Percentiles rank a stretch among this genome's conserved stretches.
phyloP scores from a whole-genome alignment of 129 eudicot species.

The Sambucus nigra region DNA sequence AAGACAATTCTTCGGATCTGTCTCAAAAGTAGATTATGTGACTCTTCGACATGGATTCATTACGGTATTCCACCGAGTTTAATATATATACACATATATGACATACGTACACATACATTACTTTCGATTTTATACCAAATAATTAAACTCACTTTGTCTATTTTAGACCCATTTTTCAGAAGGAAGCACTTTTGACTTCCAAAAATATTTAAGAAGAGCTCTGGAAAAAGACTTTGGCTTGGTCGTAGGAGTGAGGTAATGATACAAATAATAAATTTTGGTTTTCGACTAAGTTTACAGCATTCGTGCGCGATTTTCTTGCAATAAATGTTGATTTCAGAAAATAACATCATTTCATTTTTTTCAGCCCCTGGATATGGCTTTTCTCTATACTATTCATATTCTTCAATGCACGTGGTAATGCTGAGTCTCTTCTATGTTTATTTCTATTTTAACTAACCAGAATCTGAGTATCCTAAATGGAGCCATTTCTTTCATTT shows the following conservation, averaged over 20 bases:
- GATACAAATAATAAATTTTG: not conserved
- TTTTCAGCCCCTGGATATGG: slow-evolving; percentile 56
- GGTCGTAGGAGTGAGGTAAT: slow-evolving; percentile 49
- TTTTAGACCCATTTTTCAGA: slow-evolving; percentile 45
- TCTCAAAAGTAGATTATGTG: slow-evolving; percentile 44
- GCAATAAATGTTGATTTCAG: not conserved
- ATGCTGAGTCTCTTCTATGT: slow-evolving; percentile 5
- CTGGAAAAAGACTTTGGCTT: slow-evolving; percentile 46
- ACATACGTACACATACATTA: not conserved
- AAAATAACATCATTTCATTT: not conserved
- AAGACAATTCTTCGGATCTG: slow-evolving; percentile 41
- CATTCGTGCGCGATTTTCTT: not conserved
- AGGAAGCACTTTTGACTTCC: slow-evolving; percentile 42
- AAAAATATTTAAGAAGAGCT: slow-evolving; percentile 39
- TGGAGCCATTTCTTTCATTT: not conserved
- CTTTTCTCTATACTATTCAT: slow-evolving; percentile 45
- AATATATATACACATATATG: not conserved
- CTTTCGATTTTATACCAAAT: not conserved
- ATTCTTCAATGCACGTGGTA: slow-evolving; percentile 57
- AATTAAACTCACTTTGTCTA: not conserved
- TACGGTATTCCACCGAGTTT: slow-evolving; percentile 14
- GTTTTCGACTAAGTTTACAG: too few relatives aligned
- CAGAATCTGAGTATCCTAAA: not conserved
- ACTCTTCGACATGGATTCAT: slow-evolving; percentile 67
- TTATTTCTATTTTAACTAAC: not conserved